A percentile compares a stretch with the other conserved stretches of the same genome.
phyloP scores from a whole-genome alignment of 2,329 filamentous ascomycete species.

The Bipolaris sorokiniana region DNA sequence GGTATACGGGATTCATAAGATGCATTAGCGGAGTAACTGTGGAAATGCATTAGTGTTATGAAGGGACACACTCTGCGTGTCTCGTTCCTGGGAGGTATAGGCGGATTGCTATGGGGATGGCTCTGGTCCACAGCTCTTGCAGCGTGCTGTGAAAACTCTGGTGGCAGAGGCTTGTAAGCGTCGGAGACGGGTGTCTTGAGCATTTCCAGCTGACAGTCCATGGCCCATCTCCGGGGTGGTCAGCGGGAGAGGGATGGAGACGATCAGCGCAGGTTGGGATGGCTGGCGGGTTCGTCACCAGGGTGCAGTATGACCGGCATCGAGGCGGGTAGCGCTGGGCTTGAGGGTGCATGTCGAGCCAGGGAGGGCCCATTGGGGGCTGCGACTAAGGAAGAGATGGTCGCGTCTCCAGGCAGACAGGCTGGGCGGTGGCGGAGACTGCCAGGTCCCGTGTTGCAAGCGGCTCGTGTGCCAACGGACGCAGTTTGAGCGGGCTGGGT shows the following conservation, averaged over 20 bases:
- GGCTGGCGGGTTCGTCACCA: slow-evolving; percentile 30
- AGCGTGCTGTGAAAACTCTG: slow-evolving; percentile 13
- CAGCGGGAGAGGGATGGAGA: slow-evolving; percentile 21
- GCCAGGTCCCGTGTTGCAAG: slow-evolving; percentile 37
- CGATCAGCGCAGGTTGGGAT: slow-evolving; percentile 37
- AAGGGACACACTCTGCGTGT: slow-evolving; percentile 22
- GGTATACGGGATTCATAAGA: slow-evolving; percentile 34
- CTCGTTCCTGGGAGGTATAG: slow-evolving; percentile 23
- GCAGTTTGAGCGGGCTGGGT: slow-evolving; percentile 29
- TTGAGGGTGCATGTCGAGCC: slow-evolving; percentile 24
- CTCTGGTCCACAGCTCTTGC: slow-evolving; percentile 16
- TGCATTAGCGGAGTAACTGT: slow-evolving; percentile 40
- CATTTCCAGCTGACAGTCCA: slow-evolving; percentile 30
- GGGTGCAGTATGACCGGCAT: slow-evolving; percentile 43
- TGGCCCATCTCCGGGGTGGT: slow-evolving; percentile 34
- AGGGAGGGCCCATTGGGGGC: slow-evolving; percentile 24
- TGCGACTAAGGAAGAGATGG: slow-evolving; percentile 18
- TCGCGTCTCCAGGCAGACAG: slow-evolving; percentile 24
- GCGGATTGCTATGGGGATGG: slow-evolving; percentile 36
- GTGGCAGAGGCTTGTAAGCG: slow-evolving; percentile 30
- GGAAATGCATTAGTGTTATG: slow-evolving; percentile 33
- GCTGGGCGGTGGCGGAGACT: slow-evolving; percentile 26
- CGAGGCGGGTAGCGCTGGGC: slow-evolving; percentile 34
- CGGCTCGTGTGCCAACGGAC: slow-evolving; percentile 32
- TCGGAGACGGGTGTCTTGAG: slow-evolving; percentile 15